Conservation (phyloP, 2,329 filamentous ascomycete species). For the Akanthomyces dipterigenus region DNA sequence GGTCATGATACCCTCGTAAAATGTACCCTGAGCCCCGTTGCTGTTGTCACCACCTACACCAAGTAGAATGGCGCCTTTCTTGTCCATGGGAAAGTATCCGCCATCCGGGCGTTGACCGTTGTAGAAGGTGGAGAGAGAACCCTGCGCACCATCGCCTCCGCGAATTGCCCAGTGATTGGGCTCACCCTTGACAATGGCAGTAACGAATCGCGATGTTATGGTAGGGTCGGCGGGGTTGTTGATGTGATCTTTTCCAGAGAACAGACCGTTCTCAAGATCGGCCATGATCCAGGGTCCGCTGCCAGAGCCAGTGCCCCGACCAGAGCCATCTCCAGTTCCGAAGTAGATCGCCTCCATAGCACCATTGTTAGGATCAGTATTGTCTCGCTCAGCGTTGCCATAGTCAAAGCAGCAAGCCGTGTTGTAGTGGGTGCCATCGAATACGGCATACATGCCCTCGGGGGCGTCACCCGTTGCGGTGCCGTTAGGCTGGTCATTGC, state of each 20-base stretch:
- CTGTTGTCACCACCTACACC: conserved; percentile 62
- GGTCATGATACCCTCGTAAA: conserved; percentile 61
- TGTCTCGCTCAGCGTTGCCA: conserved; percentile 48
- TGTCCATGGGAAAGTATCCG: conserved; percentile 57
- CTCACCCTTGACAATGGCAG: conserved; percentile 49
- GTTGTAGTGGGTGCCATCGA: conserved; percentile 56
- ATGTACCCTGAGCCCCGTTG: conserved; percentile 51
- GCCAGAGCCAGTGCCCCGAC: conserved; percentile 51
- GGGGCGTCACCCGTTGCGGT: conserved; percentile 48
- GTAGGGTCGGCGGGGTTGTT: conserved; percentile 48
- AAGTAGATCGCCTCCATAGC: conserved; percentile 67
- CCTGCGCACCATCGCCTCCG: conserved; percentile 49
- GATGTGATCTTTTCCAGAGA: conserved; percentile 44
- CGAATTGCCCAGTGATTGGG: conserved; percentile 53
- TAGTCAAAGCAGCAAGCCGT: conserved; percentile 52
- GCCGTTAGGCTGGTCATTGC: conserved; percentile 48
- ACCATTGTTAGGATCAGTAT: conserved; percentile 48
- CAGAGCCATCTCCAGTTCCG: conserved; percentile 38
- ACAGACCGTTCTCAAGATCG: conserved; percentile 60
- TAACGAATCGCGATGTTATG: conserved; percentile 49
- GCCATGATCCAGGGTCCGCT: conserved; percentile 62
- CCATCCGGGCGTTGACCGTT: conserved; percentile 45
- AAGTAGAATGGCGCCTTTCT: conserved; percentile 60
- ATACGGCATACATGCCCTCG: conserved; percentile 54
- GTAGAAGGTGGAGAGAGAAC: conserved; percentile 52